phyloP scores from a whole-genome alignment of 2,329 filamentous ascomycete species.

The Cytospora piceae region DNA sequence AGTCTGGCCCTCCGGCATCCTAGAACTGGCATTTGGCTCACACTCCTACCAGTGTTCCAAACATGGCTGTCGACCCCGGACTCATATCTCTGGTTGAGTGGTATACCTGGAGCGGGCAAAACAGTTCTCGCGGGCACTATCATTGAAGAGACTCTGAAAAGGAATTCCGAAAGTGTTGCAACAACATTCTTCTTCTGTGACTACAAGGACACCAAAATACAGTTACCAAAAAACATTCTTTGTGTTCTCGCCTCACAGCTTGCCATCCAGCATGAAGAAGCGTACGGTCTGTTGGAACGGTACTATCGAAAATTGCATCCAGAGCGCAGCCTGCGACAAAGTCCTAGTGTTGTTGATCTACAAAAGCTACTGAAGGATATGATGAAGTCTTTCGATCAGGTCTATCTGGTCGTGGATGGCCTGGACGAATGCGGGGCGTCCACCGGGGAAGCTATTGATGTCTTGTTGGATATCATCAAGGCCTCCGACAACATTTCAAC shows the following conservation, averaged over 20 bases:
- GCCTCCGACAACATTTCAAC: slow-evolving; percentile 25
- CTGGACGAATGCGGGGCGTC: slow-evolving; percentile 7
- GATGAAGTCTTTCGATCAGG: neutral
- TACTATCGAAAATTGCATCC: slow-evolving; percentile 32
- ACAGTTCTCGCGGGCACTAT: slow-evolving; percentile 36
- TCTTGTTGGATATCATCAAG: slow-evolving; percentile 6
- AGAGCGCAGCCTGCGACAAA: neutral
- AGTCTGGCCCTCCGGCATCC: slow-evolving; percentile 34
- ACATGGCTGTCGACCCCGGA: slow-evolving; percentile 32
- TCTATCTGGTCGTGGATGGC: neutral
- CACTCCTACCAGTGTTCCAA: slow-evolving; percentile 27
- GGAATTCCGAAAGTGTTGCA: slow-evolving; percentile 24
- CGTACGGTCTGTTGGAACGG: slow-evolving; percentile 32
- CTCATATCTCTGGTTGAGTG: slow-evolving; percentile 35
- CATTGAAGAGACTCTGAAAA: slow-evolving; percentile 32
- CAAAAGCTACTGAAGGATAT: neutral
- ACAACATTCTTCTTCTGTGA: slow-evolving; percentile 40
- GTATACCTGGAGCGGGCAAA: slow-evolving; percentile 38
- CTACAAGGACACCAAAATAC: slow-evolving; percentile 35
- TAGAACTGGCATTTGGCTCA: slow-evolving; percentile 35
- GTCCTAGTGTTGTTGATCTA: neutral
- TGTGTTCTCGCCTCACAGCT: slow-evolving; percentile 37
- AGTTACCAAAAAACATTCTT: slow-evolving; percentile 34
- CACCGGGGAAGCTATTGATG: slow-evolving; percentile 1
- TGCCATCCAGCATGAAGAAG: slow-evolving; percentile 36